phyloP scores from a whole-genome alignment of 2,329 filamentous ascomycete species.

The Talaromyces marneffei region DNA sequence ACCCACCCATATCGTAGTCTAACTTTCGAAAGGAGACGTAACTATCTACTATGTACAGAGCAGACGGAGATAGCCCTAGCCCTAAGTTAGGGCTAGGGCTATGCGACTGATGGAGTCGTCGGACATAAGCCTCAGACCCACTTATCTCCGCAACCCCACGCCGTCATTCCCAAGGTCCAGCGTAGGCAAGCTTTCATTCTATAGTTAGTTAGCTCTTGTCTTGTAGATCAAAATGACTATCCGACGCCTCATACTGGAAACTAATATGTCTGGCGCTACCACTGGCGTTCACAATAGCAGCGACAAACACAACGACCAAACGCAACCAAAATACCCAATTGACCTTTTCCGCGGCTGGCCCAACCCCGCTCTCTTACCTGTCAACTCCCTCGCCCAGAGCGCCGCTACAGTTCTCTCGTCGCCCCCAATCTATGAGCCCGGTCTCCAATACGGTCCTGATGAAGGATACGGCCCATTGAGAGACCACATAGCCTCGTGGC shows the following conservation, averaged over 20 bases:
- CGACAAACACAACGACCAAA: neutral
- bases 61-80: neutral
- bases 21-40: neutral
- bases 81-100: neutral
- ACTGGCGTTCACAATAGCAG: neutral
- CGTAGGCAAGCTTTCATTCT: neutral
- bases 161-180: neutral
- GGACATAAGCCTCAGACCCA: neutral
- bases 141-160: neutral
- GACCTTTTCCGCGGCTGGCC: conserved; percentile 45
- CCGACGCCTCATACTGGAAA: neutral
- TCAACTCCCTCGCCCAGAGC: conserved; percentile 55
- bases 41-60: neutral
- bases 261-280: neutral
- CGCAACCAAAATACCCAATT: conserved; percentile 22
- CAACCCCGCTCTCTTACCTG: conserved; percentile 58
- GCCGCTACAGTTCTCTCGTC: conserved; percentile 57
- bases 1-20: no score
- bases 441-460: conserved; percentile 75
- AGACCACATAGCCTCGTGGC: conserved; percentile 63
- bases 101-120: neutral
- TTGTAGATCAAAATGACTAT: neutral
- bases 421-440: conserved; percentile 53
- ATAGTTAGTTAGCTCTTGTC: no score
- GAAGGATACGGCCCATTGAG: conserved; percentile 66